phyloP scores from a whole-genome alignment of 148 eudicot species.

The Nyssa sinensis region DNA sequence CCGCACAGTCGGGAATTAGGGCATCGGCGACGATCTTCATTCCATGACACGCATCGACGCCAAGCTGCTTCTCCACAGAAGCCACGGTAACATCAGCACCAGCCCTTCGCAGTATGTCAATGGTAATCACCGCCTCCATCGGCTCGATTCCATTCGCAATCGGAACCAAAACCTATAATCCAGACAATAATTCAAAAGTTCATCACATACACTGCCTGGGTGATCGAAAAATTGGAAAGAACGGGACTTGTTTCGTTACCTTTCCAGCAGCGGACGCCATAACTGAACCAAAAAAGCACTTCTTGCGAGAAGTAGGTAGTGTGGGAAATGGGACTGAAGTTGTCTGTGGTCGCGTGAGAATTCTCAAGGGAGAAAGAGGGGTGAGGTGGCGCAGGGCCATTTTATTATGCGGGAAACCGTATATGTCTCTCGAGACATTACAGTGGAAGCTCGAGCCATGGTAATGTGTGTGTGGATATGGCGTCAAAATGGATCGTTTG shows the following conservation, averaged over 20 bases:
- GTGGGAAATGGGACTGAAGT: constrained; percentile 14
- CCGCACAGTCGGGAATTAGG: constrained; percentile 58
- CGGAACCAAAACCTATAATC: constrained; percentile 78
- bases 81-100: constrained; percentile 96
- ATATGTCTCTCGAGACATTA: neutral
- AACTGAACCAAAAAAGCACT: constrained; percentile 30
- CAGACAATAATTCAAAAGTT: neutral
- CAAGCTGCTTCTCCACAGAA: constrained; percentile 78
- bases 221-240: neutral
- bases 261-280: constrained; percentile 75
- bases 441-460: neutral
- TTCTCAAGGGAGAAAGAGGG: constrained; percentile 17
- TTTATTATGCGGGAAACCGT: constrained; percentile 7
- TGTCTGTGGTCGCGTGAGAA: constrained; percentile 24
- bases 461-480: neutral
- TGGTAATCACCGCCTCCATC: constrained; percentile 80
- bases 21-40: constrained; percentile 87
- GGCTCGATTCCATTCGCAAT: constrained; percentile 94
- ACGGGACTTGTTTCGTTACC: constrained; percentile 26
- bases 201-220: neutral
- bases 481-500: neutral
- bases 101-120: constrained; percentile 82
- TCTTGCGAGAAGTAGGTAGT: constrained; percentile 25
- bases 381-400: constrained; percentile 52
- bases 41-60: constrained; percentile 70